Evolutionary conservation across 1,284 basidiomycete genomes (phyloP).

Genomic region (Marasmius fiardii): DNA sequence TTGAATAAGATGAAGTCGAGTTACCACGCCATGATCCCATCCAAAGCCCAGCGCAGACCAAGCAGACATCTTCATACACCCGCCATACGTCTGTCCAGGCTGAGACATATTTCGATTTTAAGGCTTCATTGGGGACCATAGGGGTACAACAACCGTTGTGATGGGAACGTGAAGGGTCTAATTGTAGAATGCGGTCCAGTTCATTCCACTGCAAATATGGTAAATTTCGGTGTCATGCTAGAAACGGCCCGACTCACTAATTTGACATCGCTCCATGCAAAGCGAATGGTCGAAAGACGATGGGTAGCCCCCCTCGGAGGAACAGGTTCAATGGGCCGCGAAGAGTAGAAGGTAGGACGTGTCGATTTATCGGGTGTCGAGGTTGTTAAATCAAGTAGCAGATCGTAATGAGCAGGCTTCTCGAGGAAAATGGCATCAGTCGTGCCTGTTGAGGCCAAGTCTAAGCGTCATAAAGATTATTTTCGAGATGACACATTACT

Average conservation of each 20-base stretch:
- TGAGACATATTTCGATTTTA: slow-evolving; percentile 36
- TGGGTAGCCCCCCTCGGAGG: slow-evolving; percentile 40
- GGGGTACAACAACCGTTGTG: slow-evolving; percentile 34
- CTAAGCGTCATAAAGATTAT: neutral
- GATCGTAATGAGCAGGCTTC: slow-evolving; percentile 70
- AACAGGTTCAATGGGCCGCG: slow-evolving; percentile 40
- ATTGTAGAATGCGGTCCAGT: slow-evolving; percentile 59
- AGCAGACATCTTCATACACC: slow-evolving; percentile 78
- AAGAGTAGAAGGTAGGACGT: slow-evolving; percentile 61
- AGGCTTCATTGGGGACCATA: slow-evolving; percentile 19
- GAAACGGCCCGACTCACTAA: slow-evolving; percentile 40
- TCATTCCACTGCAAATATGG: slow-evolving; percentile 59
- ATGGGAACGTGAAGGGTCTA: slow-evolving; percentile 35
- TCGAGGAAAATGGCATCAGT: slow-evolving; percentile 81
- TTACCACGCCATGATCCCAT: slow-evolving; percentile 61
- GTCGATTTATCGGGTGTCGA: slow-evolving; percentile 55
- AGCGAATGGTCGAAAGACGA: slow-evolving; percentile 58
- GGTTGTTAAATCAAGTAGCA: slow-evolving; percentile 73
- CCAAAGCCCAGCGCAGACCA: slow-evolving; percentile 76
- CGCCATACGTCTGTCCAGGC: slow-evolving; percentile 73
- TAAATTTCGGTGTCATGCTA: neutral
- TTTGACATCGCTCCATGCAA: slow-evolving; percentile 78
- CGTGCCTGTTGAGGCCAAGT: slow-evolving; percentile 41
- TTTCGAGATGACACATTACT: slow-evolving; percentile 19
- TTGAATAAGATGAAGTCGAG: slow-evolving; percentile 43